Base-by-base conservation (phyloP, 345 rosid genomes). In the Lumnitzera racemosa region DNA sequence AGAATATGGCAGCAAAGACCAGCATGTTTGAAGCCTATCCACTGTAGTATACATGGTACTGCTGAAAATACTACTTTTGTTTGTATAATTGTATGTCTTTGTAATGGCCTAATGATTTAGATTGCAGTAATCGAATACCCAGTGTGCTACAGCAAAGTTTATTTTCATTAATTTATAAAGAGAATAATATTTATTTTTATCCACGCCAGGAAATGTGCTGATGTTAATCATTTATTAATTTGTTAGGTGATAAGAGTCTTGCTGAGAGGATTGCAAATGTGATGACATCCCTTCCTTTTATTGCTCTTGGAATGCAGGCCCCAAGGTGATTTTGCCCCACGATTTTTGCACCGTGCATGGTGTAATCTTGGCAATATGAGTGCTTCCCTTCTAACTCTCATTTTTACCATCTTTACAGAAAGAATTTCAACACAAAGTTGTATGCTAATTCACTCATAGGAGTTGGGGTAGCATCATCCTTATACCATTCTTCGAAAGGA, bases 401-500 rank as follows among this genome's bases (percentile, higher is more conserved):
- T 24, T 46, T 20, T 46, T 46, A 14, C 65, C 59, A 11, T 61
- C 29, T 55, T 57, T 70, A 20, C 71, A 94, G 99, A 79, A 90
- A 83, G 68, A 83, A 88, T 71, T 66, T 86, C 58, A 87, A 72
- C 70, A 78, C 77, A 0, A 87, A 75, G 69, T 66, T 90, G 52
- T 94, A 94, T 56, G 99, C 99, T 61, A 94, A 94, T 83, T 90
- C 99, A 3, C 71, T 94, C 53, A 74, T 94, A 27, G 99, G 99
- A 65, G 99, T 94, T 29, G 99, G 99, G 68, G 78, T 90, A 57
- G 85, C 91, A 0, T 94, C 99, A 20, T 78, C 85, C 63, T 41
- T 94, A 73, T 94, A 94, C 66, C 99, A 94, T 81, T 81, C 79
- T 63, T 94, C 99, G 11, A 81, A 86, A 70, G 99, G 99, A 48